These are phyloP conservation scores for Thinopyrum elongatum DNA, from an alignment of 176 grass and related monocot genomes.

Conservation along the genomic window DNA sequence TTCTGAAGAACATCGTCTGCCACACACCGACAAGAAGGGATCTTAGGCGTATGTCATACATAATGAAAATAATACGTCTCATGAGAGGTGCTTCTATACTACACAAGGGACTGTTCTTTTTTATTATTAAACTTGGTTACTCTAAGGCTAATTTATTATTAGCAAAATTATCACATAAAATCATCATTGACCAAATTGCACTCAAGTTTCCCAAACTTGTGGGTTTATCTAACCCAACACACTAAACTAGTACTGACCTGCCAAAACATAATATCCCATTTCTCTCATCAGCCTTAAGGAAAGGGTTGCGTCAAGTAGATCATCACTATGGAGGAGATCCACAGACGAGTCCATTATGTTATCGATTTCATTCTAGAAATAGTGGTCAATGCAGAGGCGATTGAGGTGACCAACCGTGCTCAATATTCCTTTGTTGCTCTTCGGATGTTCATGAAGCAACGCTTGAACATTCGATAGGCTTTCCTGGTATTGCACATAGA, in stretches of 20 bases:
- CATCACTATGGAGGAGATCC: background rate
- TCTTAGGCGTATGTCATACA: background rate
- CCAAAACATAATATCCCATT: slow-evolving; percentile 32
- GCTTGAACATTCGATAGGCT: background rate
- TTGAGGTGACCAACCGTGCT: slow-evolving; percentile 34
- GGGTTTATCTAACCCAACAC: background rate
- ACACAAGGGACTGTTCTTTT: no score
- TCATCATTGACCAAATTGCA: background rate
- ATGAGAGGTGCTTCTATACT: background rate
- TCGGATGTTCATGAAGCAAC: background rate
- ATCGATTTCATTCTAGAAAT: slow-evolving; percentile 39
- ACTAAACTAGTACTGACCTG: slow-evolving; percentile 14
- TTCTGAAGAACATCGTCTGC: slow-evolving; percentile 32
- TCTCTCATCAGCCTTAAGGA: slow-evolving; percentile 42
- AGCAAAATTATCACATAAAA: background rate
- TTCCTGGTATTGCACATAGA: background rate
- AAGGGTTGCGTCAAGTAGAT: slow-evolving; percentile 26
- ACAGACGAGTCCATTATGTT: background rate
- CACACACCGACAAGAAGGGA: no score
- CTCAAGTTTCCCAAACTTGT: background rate
- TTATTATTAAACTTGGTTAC: no score
- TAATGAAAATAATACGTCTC: background rate
- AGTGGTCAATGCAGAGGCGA: slow-evolving; percentile 47
- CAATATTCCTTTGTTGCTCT: background rate
- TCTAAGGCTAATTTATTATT: no score